Conservation (phyloP, 169 alveolate species). For the Blepharisma undulans region DNA sequence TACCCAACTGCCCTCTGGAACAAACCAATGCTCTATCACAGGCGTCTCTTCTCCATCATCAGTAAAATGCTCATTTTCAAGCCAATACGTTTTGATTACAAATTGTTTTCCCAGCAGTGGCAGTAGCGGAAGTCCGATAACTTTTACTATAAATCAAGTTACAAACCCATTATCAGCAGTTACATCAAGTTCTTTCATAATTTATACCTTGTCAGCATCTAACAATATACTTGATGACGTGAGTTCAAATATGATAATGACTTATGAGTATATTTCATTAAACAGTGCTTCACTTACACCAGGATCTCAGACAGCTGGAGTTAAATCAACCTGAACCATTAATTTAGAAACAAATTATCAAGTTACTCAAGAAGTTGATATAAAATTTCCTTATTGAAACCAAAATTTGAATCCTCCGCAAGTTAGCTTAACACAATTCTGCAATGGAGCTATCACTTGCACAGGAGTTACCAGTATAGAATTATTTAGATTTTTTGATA, state of each 20-base stretch:
- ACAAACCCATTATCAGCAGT: conserved; percentile 19
- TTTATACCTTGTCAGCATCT: background rate
- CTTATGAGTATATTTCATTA: background rate
- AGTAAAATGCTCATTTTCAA: background rate
- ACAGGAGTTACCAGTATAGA: background rate
- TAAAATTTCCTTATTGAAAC: conserved; percentile 6
- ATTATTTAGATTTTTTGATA: background rate
- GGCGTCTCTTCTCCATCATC: background rate
- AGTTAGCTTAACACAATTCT: background rate
- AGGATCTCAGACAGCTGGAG: background rate
- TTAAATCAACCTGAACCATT: background rate
- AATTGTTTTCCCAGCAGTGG: background rate
- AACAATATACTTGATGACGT: background rate
- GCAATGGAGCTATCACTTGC: background rate
- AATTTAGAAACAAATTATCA: background rate
- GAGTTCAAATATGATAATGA: background rate
- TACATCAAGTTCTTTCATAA: background rate
- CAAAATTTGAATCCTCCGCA: background rate
- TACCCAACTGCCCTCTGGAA: background rate
- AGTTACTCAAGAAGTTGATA: background rate
- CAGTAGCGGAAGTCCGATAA: background rate
- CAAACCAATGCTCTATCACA: background rate
- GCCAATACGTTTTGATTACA: background rate
- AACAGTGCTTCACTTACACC: background rate
- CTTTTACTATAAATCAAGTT: background rate